Base-by-base conservation (phyloP, 768 basidiomycete genomes). In the Calocybe gangraenosa region DNA sequence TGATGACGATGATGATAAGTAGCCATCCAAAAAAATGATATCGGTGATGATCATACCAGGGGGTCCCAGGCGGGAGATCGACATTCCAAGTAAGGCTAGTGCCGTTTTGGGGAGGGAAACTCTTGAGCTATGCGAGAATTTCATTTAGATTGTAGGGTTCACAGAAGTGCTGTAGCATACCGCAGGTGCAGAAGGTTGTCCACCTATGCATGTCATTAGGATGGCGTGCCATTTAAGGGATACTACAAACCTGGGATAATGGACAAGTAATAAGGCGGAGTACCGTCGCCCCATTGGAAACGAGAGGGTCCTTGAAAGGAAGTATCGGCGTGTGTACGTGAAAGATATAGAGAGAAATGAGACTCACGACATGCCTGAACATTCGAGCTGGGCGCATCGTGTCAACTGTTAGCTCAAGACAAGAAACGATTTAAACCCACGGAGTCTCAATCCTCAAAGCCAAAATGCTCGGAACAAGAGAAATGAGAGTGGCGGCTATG, bases 361-460 rank as follows among this genome's bases (percentile, higher is more conserved):
- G 2, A 50, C 80, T 45, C 50, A 82, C 83, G 61, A 53, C 84
- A 87, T 48, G 67, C 55, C 1, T 74, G 71, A 10, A 72, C 62
- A 40, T 43, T 62, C 18, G 57, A 2, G 20, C 79, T 80, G 25
- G 30, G 38, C 2, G 3, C 1, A 8, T 21, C 17, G 13, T 9
- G 40, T 51, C 20, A 49, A 40, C 19, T 15, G 13, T 7, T 8
- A 1, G 25, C 13, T 3, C 45, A 9, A 28, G 17, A 23, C 17
- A 11, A 13, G 8, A 14, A 25, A 9, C 7, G 2, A 8, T 8
- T 11, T 3, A 14, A 11, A 54, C 52, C 34, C 19, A 87, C 85
- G 84, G 79, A 1, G 84, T 83, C 62, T 87, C 79, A 57, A 88
- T 65, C n/a, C 71, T 79, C 57, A 83, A 56, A 6, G 62, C 64